Evolutionary conservation across 225 moss, liverwort and hornwort species (phyloP), one percentile per base, ranked within the genome.

Genomic region (Physcomitrellopsis africana): DNA sequence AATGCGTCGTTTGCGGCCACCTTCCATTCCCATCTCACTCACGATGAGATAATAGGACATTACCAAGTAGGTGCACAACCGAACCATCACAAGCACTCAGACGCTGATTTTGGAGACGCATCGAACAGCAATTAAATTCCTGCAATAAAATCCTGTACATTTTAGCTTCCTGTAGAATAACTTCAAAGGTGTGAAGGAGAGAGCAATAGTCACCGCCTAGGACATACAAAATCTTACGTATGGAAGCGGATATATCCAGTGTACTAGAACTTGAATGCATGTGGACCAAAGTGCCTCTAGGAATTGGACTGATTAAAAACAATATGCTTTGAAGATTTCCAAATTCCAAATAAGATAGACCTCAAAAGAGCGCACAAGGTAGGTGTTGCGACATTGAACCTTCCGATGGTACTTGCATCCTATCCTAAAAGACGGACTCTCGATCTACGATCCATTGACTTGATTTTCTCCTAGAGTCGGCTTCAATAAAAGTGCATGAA

Each of bases 101-200:
- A 26, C n/a, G 76, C 45, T 61, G 62, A 69, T 17, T 19, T 55
- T 70, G 26, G 19, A 69, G 54, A 72, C 67, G 72, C 37, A 54
- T 14, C 47, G 59, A 41, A 54, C 52, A 29, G 60, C 60, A 24
- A 41, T 24, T 51, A 4, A 27, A 67, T 62, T 61, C 76, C 81
- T 77, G 72, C 49, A 67, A 29, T 58, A 67, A 22, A 37, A 67
- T 59, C 19, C 19, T 58, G 58, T 57, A 29, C 47, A 29, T 24
- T 47, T 75, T 51, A 57, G 74, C 46, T 56, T n/a, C n/a, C 19
- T 6, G 27, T 10, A 15, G 48, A 15, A 13, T 49, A 15, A 13
- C 48, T 3, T 15, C 15, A 49, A 46, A 47, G 19, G 10, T 18
- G 11, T 54, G 11, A 64, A 54, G 54, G n/a, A n/a, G n/a, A 44